Conservation (phyloP, 2,329 filamentous ascomycete species). For the Knufia fluminis region DNA sequence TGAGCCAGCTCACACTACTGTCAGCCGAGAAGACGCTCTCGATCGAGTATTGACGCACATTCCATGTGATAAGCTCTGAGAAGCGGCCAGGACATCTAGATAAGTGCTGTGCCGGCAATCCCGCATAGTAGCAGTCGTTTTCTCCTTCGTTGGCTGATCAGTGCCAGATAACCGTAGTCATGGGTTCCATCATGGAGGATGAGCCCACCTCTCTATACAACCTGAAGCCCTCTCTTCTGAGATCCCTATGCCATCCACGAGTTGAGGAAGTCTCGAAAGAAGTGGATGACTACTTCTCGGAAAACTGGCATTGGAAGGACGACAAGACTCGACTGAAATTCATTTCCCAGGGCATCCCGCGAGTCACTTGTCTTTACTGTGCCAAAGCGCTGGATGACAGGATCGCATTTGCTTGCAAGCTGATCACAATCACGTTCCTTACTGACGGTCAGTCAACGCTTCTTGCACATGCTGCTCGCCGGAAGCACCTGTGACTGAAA, state of each 20-base stretch:
- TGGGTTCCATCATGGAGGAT: background rate
- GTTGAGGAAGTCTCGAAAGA: constrained; percentile 25
- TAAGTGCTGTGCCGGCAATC: too few relatives aligned
- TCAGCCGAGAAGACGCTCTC: too few relatives aligned
- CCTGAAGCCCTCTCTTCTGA: background rate
- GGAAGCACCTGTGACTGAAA: too few relatives aligned
- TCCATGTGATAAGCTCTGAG: too few relatives aligned
- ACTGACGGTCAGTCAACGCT: constrained; percentile 31
- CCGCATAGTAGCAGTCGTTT: too few relatives aligned
- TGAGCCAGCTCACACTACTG: too few relatives aligned
- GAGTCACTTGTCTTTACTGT: constrained; percentile 33
- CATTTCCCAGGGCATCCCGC: constrained; percentile 27
- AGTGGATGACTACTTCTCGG: constrained; percentile 33
- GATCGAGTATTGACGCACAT: too few relatives aligned
- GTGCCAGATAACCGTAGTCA: background rate
- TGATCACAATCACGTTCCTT: constrained; percentile 35
- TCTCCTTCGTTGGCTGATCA: too few relatives aligned
- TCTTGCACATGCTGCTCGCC: background rate
- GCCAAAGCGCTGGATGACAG: constrained; percentile 32
- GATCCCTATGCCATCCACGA: constrained; percentile 21
- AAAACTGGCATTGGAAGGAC: constrained; percentile 31
- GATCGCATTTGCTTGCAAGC: constrained; percentile 31
- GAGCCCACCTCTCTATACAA: background rate
- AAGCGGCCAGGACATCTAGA: too few relatives aligned
- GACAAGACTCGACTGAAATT: constrained; percentile 29